phyloP scores from a whole-genome alignment of 108 stramenopile genomes.

The Schizochytrium sp. region DNA sequence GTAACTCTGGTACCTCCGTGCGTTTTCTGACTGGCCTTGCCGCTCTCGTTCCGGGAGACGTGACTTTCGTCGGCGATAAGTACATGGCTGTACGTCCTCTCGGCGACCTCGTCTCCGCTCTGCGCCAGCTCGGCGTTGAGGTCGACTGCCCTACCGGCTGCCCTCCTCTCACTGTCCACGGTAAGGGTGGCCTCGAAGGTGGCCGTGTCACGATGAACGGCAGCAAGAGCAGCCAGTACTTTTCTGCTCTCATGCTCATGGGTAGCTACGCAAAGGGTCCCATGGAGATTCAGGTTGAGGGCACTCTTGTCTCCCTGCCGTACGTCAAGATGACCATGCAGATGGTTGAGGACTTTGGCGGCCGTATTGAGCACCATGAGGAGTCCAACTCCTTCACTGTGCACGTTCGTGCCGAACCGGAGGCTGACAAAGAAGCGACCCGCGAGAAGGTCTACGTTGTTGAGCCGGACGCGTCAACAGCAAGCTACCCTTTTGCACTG shows the following conservation, averaged over 20 bases:
- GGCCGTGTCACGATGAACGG: not conserved
- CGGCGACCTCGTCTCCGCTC: slow-evolving; percentile 42
- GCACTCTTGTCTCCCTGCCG: slow-evolving; percentile 45
- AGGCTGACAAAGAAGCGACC: not conserved
- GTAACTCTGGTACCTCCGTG: slow-evolving; percentile 60
- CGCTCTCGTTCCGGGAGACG: slow-evolving; percentile 23
- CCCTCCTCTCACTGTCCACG: slow-evolving; percentile 61
- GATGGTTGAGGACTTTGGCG: slow-evolving; percentile 58
- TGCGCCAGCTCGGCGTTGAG: slow-evolving; percentile 25
- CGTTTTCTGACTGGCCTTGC: slow-evolving; percentile 55
- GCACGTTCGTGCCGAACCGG: not conserved
- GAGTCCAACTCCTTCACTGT: not conserved
- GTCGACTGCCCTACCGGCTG: slow-evolving; percentile 59
- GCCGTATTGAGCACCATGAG: slow-evolving; percentile 1
- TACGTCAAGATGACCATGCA: slow-evolving; percentile 63
- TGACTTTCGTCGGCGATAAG: slow-evolving; percentile 59
- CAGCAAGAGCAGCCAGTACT: slow-evolving; percentile 62
- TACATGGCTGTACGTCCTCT: slow-evolving; percentile 64
- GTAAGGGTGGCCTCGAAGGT: slow-evolving; percentile 27
- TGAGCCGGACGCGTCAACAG: slow-evolving; percentile 61
- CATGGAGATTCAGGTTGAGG: slow-evolving; percentile 57
- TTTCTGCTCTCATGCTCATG: slow-evolving; percentile 50
- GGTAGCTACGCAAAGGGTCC: slow-evolving; percentile 26
- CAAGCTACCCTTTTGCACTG: slow-evolving; percentile 60
- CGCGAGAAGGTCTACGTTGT: not conserved